Percentiles rank a stretch among this genome's conserved stretches.
These are phyloP conservation scores for Venturia oleaginea DNA, from an alignment of 2,329 filamentous ascomycete genomes.

Conservation along the genomic window DNA sequence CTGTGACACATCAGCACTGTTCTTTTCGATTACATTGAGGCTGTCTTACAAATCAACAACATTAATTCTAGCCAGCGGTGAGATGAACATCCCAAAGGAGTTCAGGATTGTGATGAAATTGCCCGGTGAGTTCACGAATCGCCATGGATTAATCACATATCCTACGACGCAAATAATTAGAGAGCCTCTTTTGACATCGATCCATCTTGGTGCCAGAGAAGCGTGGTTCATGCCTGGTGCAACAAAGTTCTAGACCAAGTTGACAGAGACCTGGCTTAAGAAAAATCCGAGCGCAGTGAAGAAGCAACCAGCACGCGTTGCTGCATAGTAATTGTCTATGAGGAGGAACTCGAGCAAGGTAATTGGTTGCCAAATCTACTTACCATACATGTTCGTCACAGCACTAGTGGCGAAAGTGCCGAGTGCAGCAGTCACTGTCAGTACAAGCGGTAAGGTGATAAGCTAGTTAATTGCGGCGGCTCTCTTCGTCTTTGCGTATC, in stretches of 20 bases:
- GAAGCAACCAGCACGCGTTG: slow-evolving; percentile 13
- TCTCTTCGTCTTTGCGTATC: slow-evolving; percentile 18
- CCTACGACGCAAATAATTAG: slow-evolving; percentile 12
- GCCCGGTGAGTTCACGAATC: slow-evolving; percentile 11
- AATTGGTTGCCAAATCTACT: slow-evolving; percentile 12
- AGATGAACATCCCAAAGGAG: slow-evolving; percentile 21
- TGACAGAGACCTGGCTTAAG: slow-evolving; percentile 9
- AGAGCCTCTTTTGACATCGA: slow-evolving; percentile 10
- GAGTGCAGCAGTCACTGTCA: slow-evolving; percentile 8
- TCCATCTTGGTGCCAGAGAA: slow-evolving; percentile 10
- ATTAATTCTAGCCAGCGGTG: slow-evolving; percentile 16
- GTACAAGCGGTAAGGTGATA: slow-evolving; percentile 20
- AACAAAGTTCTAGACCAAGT: slow-evolving; percentile 13
- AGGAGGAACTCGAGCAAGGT: slow-evolving; percentile 9
- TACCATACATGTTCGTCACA: slow-evolving; percentile 8
- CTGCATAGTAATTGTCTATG: slow-evolving; percentile 8
- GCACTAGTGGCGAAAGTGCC: slow-evolving; percentile 11
- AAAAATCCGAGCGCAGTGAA: slow-evolving; percentile 13
- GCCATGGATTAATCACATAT: slow-evolving; percentile 12
- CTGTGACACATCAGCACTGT: neutral
- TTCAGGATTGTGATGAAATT: slow-evolving; percentile 21
- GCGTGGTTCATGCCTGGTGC: slow-evolving; percentile 12
- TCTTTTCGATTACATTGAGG: neutral
- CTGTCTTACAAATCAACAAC: slow-evolving; percentile 17
- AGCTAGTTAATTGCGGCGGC: slow-evolving; percentile 17